Percentiles rank a stretch among this genome's conserved stretches.
Evolutionary conservation across 148 eudicot genomes (phyloP).

Genomic region (Beta vulgaris): DNA sequence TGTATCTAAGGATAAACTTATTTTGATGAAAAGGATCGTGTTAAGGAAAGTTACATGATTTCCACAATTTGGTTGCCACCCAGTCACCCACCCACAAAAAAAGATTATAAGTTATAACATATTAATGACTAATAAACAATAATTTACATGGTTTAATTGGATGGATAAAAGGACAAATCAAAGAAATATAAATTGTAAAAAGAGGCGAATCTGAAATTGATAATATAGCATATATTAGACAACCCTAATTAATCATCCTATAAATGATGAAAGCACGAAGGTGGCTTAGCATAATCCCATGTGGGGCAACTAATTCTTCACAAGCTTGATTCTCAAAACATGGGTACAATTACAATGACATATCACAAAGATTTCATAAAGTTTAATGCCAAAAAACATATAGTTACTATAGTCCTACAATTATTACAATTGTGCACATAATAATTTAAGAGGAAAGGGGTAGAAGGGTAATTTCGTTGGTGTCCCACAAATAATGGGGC

Average conservation of each 20-base stretch:
- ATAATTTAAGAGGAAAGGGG: background rate
- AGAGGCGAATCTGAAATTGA: background rate
- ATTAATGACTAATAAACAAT: background rate
- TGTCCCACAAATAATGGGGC: slow-evolving; percentile 24
- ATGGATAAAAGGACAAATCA: background rate
- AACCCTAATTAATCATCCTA: slow-evolving; percentile 19
- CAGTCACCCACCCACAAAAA: too few relatives aligned
- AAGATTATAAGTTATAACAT: too few relatives aligned
- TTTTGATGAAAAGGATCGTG: too few relatives aligned
- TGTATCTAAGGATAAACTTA: too few relatives aligned
- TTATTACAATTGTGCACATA: background rate
- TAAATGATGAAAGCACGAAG: slow-evolving; percentile 21
- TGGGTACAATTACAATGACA: slow-evolving; percentile 17
- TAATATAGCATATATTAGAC: slow-evolving; percentile 2
- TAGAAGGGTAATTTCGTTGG: background rate
- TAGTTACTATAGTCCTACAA: background rate
- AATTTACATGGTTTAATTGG: background rate
- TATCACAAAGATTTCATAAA: slow-evolving; percentile 2
- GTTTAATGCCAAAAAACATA: background rate
- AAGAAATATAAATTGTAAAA: background rate
- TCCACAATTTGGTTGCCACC: too few relatives aligned
- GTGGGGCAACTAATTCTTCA: slow-evolving; percentile 26
- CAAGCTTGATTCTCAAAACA: slow-evolving; percentile 26
- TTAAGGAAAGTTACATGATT: too few relatives aligned
- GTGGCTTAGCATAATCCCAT: slow-evolving; percentile 35